A percentile compares a stretch with the other conserved stretches of the same genome.
Conservation (phyloP, 805 yeast genomes). For the Blastobotrys mokoenaii region DNA sequence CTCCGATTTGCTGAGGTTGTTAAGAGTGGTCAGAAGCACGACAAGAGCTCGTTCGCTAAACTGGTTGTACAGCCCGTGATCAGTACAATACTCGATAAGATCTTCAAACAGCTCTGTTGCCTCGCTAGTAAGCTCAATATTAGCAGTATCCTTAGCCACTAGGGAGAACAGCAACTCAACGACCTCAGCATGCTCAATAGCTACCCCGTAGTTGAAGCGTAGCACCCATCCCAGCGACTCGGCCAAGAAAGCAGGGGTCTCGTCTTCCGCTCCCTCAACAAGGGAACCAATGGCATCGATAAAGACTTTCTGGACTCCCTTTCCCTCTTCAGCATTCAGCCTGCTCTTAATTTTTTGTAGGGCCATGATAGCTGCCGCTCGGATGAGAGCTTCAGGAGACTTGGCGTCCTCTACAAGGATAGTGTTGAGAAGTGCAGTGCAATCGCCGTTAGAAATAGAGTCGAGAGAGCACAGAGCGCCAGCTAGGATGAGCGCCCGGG, state of each 20-base stretch:
- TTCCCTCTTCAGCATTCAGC: not conserved
- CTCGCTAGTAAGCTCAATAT: constrained; percentile 58
- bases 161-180: constrained; percentile 53
- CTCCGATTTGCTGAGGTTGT: constrained; percentile 29
- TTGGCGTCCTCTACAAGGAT: too few relatives aligned
- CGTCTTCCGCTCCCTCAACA: constrained; percentile 62
- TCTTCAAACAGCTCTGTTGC: constrained; percentile 61
- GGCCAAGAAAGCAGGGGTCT: constrained; percentile 62
- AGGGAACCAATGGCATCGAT: constrained; percentile 38
- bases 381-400: not conserved
- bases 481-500: constrained; percentile 18
- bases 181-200: constrained; percentile 28
- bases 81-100: constrained; percentile 42
- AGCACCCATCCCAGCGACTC: constrained; percentile 61
- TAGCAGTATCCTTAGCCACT: constrained; percentile 66
- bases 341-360: constrained; percentile 4
- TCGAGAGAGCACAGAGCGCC: constrained; percentile 13
- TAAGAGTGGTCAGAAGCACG: constrained; percentile 31
- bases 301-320: constrained; percentile 10
- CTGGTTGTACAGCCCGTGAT: constrained; percentile 34
- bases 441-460: too few relatives aligned
- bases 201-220: constrained; percentile 34
- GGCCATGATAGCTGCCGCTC: constrained; percentile 11
- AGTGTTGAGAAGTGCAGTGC: too few relatives aligned
- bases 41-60: constrained; percentile 50